A percentile compares a stretch with the other conserved stretches of the same genome.
phyloP scores from a whole-genome alignment of 441 rosid species.

The Adansonia gregorii region DNA sequence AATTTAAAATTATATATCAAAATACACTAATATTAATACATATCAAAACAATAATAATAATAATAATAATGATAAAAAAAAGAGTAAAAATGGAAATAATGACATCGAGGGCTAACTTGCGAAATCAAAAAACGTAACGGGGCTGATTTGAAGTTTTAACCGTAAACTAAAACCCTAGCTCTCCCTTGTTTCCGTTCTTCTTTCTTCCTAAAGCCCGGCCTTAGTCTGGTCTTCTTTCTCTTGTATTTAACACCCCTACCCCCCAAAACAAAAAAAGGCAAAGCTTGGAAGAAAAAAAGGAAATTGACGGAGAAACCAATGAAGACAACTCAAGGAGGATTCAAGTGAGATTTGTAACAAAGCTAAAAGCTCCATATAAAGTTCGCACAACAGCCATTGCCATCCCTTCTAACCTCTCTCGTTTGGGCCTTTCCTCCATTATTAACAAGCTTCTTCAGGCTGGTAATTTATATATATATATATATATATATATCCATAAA shows the following conservation, averaged over 20 bases:
- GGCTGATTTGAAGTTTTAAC: neutral
- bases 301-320: conserved; percentile 30
- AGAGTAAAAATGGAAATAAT: no score
- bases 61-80: no score
- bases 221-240: neutral
- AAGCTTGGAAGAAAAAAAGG: conserved; percentile 35
- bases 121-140: neutral
- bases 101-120: neutral
- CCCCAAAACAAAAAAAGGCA: neutral
- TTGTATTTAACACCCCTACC: neutral
- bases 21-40: no score
- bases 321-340: no score
- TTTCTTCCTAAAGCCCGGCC: conserved; percentile 23
- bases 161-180: conserved; percentile 32
- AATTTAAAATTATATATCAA: no score
- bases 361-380: no score
- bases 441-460: conserved; percentile 73
- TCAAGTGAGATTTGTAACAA: no score
- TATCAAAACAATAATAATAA: no score
- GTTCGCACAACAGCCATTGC: no score
- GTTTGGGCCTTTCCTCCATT: conserved; percentile 82
- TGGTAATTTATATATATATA: conserved; percentile 38
- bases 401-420: conserved; percentile 17
- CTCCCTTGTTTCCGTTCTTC: neutral
- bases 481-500: neutral